Base-by-base conservation (phyloP, 805 yeast species). In the Suhomyces tanzawaensis region DNA sequence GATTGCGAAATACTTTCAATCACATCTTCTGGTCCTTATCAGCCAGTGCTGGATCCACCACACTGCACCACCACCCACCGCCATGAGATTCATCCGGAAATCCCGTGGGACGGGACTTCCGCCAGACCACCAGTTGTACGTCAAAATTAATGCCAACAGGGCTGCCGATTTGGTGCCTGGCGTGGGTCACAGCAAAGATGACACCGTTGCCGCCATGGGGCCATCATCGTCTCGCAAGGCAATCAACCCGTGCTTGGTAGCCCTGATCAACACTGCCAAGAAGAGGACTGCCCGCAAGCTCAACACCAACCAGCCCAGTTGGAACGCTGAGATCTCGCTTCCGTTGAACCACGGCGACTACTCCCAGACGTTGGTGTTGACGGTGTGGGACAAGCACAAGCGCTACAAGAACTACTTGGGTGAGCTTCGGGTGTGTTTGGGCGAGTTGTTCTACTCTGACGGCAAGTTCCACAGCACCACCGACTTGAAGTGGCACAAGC, bases 401-500 rank as follows among this genome's bases (percentile, higher is more conserved):
- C 46, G 71, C 8, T 55, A 59, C 40, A 62, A 55, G 44, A 57
- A 54, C 36, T 69, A 69, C 47, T 49, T 69, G 40, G 74, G 74
- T 1, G 74, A 69, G 40, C 48, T 62, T 8, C 44, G 74, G 18
- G 34, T 69, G 11, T 46, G 48, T 16, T 38, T 67, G 1, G 36
- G 46, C 13, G 68, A 63, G 13, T 28, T 66, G 4, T 69, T 69
- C 42, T 28, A 36, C 11, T 13, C 21, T 19, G 44, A 37, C 11
- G 42, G 41, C 9, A 41, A 39, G 7, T 45, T 55, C 36, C 29
- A 29, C 4, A 30, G 43, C 19, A 42, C 45, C 12, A 57, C 60
- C 2, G 65, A 60, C 2, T 50, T 72, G 7, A 60, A 65, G 34
- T 76, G 79, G 79, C 69, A 65, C 47, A 62, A 64, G 42, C 51